Base-by-base conservation (phyloP, 306 rosid species). In the Arachis stenosperma region DNA sequence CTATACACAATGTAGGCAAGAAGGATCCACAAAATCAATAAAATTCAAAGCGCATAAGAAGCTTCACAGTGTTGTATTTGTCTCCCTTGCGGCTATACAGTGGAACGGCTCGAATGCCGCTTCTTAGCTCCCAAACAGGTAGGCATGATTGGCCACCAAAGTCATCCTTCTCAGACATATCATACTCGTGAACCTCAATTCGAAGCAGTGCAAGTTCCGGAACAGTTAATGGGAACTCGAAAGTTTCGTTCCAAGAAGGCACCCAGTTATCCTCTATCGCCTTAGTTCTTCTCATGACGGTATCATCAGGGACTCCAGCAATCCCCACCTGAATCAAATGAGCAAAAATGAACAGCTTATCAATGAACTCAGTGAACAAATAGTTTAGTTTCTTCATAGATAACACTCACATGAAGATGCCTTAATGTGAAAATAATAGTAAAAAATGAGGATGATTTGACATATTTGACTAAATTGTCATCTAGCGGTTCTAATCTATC, bases 151-250 rank as follows among this genome's bases (percentile, higher is more conserved):
- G 99, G 65, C 99, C 99, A 55, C 98, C 99, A 40, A 95, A 95
- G 81, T 95, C 99, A 43, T 95, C 99, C 83, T 87, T 95, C 70
- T 95, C 98, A 9, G 99, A 91, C 97, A 90, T 82, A 91, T 95
- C 99, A 8, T 95, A 88, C 82, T 95, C 98, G 5, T 90, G 99
- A 77, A 92, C 99, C 86, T 95, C 99, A 5, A 95, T 78, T 7
- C 98, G 93, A 65, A 95, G 91, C 60, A 95, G 55, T 37, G 99
- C 98, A 5, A 95, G 65, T 77, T 95, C 98, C 0, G 99, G 99
- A 78, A 87, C 90, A 0, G 86, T 79, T 5, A 91, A 81, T 3
- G 92, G 96, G 64, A 91, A 92, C 75, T 86, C 96, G 36, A 91
- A 92, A 46, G 7, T 70, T 73, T 95, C 98, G 59, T 88, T 82